Evolutionary conservation across 2,329 filamentous ascomycete species (phyloP).

Genomic region (Monilinia fructigena): DNA sequence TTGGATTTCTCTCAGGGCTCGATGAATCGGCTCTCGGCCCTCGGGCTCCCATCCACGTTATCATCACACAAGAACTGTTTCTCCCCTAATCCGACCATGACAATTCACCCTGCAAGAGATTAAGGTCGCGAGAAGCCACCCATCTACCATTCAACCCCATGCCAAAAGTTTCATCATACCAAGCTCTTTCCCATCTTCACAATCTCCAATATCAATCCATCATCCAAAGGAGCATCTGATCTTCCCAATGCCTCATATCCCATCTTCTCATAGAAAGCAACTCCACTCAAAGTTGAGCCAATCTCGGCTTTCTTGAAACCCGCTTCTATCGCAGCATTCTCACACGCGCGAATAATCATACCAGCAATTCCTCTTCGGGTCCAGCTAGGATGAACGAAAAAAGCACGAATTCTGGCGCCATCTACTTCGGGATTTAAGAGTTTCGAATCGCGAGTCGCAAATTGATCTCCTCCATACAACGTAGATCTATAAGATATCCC

Average conservation of each 20-base stretch:
- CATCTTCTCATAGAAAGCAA: slow-evolving; percentile 27
- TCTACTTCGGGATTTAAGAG: slow-evolving; percentile 24
- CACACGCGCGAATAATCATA: slow-evolving; percentile 24
- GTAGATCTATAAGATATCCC: slow-evolving; percentile 28
- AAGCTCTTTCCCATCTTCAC: slow-evolving; percentile 28
- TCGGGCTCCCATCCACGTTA: not conserved
- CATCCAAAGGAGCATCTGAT: slow-evolving; percentile 22
- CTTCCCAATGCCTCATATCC: slow-evolving; percentile 26
- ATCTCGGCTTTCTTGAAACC: slow-evolving; percentile 29
- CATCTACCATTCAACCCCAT: not conserved
- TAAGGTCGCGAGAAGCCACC: not conserved
- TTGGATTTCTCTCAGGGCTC: not conserved
- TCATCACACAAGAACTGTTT: not conserved
- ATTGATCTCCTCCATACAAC: slow-evolving; percentile 29
- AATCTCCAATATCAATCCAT: slow-evolving; percentile 26
- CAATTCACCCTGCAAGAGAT: slow-evolving; percentile 1
- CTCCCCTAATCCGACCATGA: not conserved
- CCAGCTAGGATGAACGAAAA: slow-evolving; percentile 30
- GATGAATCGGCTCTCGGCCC: not conserved
- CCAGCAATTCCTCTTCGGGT: slow-evolving; percentile 23
- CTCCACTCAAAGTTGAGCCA: slow-evolving; percentile 26
- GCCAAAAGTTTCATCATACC: slow-evolving; percentile 1
- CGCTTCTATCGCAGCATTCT: slow-evolving; percentile 23
- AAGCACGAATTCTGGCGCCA: slow-evolving; percentile 28
- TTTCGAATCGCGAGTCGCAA: slow-evolving; percentile 22